Percentiles rank a stretch among this genome's conserved stretches.
These are phyloP conservation scores for Erysimum cheiranthoides DNA, from an alignment of 345 rosid species.

Conservation along the genomic window DNA sequence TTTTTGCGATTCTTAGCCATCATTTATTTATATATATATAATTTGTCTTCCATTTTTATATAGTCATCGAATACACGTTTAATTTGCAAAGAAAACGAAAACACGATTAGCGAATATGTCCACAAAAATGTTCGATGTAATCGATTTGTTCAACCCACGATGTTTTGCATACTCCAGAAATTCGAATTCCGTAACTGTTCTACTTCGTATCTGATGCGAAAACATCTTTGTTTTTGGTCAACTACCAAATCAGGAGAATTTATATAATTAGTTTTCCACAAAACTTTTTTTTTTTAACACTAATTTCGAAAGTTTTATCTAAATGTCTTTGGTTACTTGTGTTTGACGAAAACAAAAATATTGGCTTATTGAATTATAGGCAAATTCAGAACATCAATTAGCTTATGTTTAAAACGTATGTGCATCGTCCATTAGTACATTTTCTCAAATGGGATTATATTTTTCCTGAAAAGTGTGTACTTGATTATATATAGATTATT, in stretches of 20 bases:
- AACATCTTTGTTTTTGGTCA: not conserved
- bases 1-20: slow-evolving; percentile 5
- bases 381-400: not conserved
- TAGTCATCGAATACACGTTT: not conserved
- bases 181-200: not conserved
- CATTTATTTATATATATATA: slow-evolving; percentile 7
- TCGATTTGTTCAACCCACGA: not conserved
- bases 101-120: not conserved
- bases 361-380: not conserved
- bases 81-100: not conserved
- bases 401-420: too few relatives aligned
- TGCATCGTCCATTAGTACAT: too few relatives aligned
- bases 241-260: not conserved
- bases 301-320: not conserved
- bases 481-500: too few relatives aligned
- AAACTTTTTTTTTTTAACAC: not conserved
- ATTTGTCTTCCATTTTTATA: not conserved
- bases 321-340: not conserved
- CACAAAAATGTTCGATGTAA: not conserved
- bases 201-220: not conserved
- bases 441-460: too few relatives aligned
- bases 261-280: too few relatives aligned
- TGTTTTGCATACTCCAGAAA: not conserved
- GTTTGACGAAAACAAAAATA: not conserved
- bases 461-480: too few relatives aligned